Conservation (phyloP, 768 basidiomycete species). For the Phlebiopsis gigantea region DNA sequence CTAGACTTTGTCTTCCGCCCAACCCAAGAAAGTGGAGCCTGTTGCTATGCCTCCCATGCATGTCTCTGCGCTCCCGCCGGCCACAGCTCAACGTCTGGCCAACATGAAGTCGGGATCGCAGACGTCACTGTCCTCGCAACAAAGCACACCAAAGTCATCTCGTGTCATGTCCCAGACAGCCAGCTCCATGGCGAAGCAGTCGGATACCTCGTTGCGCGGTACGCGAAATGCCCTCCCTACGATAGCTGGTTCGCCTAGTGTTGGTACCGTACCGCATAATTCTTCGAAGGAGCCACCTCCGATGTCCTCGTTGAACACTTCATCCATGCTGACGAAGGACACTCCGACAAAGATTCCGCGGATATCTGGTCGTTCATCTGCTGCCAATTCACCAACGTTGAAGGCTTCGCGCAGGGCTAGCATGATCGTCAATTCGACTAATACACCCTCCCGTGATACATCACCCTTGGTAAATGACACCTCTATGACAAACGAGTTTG, state of each 20-base stretch:
- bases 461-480: constrained; percentile 38
- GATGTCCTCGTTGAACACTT: constrained; percentile 46
- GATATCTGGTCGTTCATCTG: constrained; percentile 80
- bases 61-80: constrained; percentile 75
- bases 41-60: constrained; percentile 86
- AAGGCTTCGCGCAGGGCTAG: constrained; percentile 66
- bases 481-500: constrained; percentile 61
- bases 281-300: constrained; percentile 54
- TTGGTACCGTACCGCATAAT: constrained; percentile 54
- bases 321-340: constrained; percentile 59
- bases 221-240: constrained; percentile 73
- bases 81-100: constrained; percentile 81
- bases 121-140: constrained; percentile 43
- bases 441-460: constrained; percentile 52
- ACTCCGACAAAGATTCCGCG: constrained; percentile 93
- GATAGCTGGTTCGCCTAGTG: constrained; percentile 91
- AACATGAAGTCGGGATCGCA: constrained; percentile 58
- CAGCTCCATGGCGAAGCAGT: constrained; percentile 84
- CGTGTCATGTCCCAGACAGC: constrained; percentile 76
- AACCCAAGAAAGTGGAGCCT: constrained; percentile 66
- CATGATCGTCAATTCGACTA: constrained; percentile 37
- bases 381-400: constrained; percentile 65
- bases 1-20: constrained; percentile 80
- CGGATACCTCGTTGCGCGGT: constrained; percentile 72
- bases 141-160: constrained; percentile 38